Conservation (phyloP, 1,284 basidiomycete genomes). For the Trichosporon ovoides region DNA sequence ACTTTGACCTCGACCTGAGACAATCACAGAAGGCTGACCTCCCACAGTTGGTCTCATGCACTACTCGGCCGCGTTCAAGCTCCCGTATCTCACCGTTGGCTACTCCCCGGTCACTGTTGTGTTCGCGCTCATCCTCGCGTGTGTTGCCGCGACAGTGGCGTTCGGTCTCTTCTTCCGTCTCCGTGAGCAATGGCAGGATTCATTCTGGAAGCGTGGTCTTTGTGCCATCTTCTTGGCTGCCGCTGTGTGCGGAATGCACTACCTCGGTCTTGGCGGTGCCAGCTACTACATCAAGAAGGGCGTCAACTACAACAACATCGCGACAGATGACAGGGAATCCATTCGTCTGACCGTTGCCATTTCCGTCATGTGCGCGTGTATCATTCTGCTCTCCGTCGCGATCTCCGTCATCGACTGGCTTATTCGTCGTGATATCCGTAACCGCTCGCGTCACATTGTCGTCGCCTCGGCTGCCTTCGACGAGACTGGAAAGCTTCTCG, state of each 20-base stretch:
- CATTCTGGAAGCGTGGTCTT: constrained; percentile 52
- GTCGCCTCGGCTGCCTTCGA: constrained; percentile 53
- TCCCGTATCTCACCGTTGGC: constrained; percentile 36
- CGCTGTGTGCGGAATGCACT: constrained; percentile 54
- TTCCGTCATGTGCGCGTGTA: constrained; percentile 52
- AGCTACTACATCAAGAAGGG: constrained; percentile 44
- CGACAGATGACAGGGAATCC: constrained; percentile 30
- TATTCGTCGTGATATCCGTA: constrained; percentile 43
- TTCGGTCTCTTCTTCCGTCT: constrained; percentile 53
- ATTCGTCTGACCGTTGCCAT: constrained; percentile 48
- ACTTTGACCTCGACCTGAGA: background rate
- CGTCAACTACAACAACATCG: constrained; percentile 4
- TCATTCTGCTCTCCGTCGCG: constrained; percentile 48
- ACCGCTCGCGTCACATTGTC: constrained; percentile 51
- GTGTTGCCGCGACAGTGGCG: constrained; percentile 50
- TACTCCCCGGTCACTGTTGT: constrained; percentile 48
- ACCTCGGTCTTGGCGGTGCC: constrained; percentile 51
- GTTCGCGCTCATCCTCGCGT: constrained; percentile 51
- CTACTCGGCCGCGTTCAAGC: constrained; percentile 51
- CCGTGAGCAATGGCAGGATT: constrained; percentile 52
- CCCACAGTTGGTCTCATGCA: constrained; percentile 49
- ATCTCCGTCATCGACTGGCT: constrained; percentile 49
- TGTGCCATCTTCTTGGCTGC: constrained; percentile 49
- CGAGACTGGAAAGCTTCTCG: constrained; percentile 51
- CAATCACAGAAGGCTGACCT: constrained; percentile 15